Evolutionary conservation across 768 basidiomycete species (phyloP).

Genomic region (Leccinum subgranulosum): DNA sequence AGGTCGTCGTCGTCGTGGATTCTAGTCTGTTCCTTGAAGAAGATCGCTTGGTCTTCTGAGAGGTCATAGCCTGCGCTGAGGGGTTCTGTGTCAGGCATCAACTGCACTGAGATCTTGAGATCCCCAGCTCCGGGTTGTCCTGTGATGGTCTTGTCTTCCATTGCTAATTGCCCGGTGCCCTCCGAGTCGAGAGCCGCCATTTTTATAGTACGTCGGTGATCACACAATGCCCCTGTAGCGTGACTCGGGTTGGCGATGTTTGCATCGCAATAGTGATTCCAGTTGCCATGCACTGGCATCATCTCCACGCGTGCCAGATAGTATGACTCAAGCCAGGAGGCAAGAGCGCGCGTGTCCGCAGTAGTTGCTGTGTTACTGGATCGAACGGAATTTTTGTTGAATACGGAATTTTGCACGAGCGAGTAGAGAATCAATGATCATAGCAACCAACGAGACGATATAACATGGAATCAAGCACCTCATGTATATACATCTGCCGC

Average conservation of each 20-base stretch:
- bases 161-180: background rate
- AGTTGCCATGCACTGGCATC: background rate
- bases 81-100: background rate
- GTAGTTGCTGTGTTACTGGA: no score
- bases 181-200: no score
- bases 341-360: no score
- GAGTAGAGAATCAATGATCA: constrained; percentile 11
- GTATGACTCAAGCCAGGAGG: no score
- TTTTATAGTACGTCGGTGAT: background rate
- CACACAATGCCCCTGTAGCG: background rate
- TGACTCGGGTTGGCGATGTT: background rate
- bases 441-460: constrained; percentile 21
- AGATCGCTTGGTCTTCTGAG: constrained; percentile 18
- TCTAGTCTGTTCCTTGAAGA: constrained; percentile 29
- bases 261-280: background rate
- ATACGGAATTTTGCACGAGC: background rate
- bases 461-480: constrained; percentile 10
- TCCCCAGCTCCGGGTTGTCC: constrained; percentile 8
- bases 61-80: background rate
- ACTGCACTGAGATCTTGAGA: background rate
- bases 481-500: constrained; percentile 16
- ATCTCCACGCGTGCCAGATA: no score
- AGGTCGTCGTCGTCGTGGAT: constrained; percentile 28
- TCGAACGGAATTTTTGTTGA: background rate
- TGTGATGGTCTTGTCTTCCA: background rate